These are phyloP conservation scores for Cryphonectria parasitica DNA, from an alignment of 2,329 filamentous ascomycete genomes.

Conservation along the genomic window DNA sequence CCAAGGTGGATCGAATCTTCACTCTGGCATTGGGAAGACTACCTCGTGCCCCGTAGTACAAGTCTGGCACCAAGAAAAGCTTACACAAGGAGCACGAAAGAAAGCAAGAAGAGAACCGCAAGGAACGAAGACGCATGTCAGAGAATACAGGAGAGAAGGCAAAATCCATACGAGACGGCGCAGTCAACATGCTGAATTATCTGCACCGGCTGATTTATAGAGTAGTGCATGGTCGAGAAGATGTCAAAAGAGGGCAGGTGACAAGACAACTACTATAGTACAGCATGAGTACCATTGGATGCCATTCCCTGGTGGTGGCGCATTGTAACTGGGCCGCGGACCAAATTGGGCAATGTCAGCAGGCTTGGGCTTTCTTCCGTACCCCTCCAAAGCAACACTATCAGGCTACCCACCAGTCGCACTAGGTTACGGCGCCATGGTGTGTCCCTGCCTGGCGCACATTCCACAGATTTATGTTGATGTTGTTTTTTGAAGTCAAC, in stretches of 20 bases:
- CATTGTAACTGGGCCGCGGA: neutral
- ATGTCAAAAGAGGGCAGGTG: neutral
- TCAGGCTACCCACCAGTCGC: neutral
- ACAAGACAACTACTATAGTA: neutral
- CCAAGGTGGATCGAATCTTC: neutral
- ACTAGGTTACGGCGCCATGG: neutral
- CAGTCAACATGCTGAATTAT: neutral
- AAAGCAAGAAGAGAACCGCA: neutral
- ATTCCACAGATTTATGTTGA: slow-evolving; percentile 10
- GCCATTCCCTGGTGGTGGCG: neutral
- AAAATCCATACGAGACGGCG: neutral
- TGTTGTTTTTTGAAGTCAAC: neutral
- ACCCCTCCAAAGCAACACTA: neutral
- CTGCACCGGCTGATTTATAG: neutral
- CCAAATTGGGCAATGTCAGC: neutral
- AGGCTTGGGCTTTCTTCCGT: slow-evolving; percentile 1
- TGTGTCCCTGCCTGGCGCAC: neutral
- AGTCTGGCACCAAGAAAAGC: neutral
- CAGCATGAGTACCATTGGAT: neutral
- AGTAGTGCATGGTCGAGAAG: neutral
- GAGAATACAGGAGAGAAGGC: neutral
- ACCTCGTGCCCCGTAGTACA: neutral
- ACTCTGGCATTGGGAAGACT: neutral
- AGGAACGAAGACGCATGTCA: too few species aligned
- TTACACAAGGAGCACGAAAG: too few species aligned